Base-by-base conservation (phyloP, 495 filamentous ascomycete genomes). In the Rusavskia elegans region DNA sequence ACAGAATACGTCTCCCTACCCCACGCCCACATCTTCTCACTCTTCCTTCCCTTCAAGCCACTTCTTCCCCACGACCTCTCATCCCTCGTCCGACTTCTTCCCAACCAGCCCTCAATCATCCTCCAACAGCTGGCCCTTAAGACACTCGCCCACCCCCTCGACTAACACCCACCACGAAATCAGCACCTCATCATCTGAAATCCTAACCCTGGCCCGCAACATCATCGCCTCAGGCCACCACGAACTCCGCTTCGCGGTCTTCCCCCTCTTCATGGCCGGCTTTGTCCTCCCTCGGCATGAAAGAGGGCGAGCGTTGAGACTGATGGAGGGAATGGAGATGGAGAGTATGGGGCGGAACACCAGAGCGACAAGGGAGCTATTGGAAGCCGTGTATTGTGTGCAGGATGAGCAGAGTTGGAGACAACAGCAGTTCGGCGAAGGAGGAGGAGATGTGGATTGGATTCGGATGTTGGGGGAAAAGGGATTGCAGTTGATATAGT, bases 251-350 rank as follows among this genome's bases (percentile, higher is more conserved):
- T 74, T 75, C 51, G 54, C 76, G 32, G 65, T 76, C 0, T 80
- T 82, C 58, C 77, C 78, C 0, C 58, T 80, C 0, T 80, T 80
- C 60, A 68, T 82, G 49, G 70, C 77, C 0, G 78, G 77, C 9
- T 66, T 71, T 39, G 71, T 71, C 0, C 58, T 71, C 0, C 61
- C 66, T 19, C 61, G 61, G 16, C 64, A 63, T 0, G 64, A 72
- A 10, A 77, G 79, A 60, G 64, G 65, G 55, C 63, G 69, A 63
- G 71, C 71, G 5, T 65, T 79, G 54, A 64, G 70, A 16, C 54
- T 82, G 49, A 65, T 81, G 29, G 68, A 63, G 14, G 64, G 61
- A 8, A 66, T 81, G 57, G 72, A 77, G 54, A 64, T 67, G 17
- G 63, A 71, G 35, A 74, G 74, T 30, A 68, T 76, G 53, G 77